Evolutionary conservation across 225 moss, liverwort and hornwort species (phyloP).

Genomic region (Sphagnum tenellum): DNA sequence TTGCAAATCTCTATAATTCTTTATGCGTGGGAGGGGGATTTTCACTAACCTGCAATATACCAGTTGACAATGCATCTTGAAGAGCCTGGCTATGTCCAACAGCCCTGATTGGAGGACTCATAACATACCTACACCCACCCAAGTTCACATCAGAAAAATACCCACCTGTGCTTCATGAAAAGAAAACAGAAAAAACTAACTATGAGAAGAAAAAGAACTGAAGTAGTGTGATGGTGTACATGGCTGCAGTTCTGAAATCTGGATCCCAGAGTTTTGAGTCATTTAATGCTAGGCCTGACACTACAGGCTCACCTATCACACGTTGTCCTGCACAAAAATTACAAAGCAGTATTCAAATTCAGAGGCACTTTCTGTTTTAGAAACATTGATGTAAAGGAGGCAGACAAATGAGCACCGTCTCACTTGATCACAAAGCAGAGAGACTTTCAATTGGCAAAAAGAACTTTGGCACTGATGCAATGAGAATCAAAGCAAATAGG

Average conservation of each 20-base stretch:
- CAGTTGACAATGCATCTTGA: conserved; percentile 81
- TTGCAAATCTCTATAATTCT: too few species aligned
- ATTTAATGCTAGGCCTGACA: conserved; percentile 85
- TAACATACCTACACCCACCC: conserved; percentile 54
- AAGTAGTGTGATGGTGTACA: conserved; percentile 37
- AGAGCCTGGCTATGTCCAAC: conserved; percentile 76
- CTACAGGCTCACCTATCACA: conserved; percentile 88
- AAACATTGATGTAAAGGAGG: too few species aligned
- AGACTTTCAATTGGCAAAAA: too few species aligned
- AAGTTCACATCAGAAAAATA: conserved; percentile 1
- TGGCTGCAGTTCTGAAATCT: conserved; percentile 82
- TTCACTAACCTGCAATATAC: conserved; percentile 67
- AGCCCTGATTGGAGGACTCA: conserved; percentile 96
- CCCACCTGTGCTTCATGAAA: conserved; percentile 1
- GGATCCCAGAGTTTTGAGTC: conserved; percentile 87
- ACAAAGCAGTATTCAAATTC: too few species aligned
- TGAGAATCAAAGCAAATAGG: too few species aligned
- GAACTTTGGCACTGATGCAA: too few species aligned
- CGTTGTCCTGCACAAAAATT: conserved; percentile 63
- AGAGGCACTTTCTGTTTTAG: too few species aligned
- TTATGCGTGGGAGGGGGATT: too few species aligned
- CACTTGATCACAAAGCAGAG: too few species aligned
- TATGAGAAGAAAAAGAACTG: background rate
- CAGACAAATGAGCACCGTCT: too few species aligned
- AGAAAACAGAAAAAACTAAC: background rate